Evolutionary conservation across 139 green algal genomes (phyloP).

Genomic region (Closterium sp.): DNA sequence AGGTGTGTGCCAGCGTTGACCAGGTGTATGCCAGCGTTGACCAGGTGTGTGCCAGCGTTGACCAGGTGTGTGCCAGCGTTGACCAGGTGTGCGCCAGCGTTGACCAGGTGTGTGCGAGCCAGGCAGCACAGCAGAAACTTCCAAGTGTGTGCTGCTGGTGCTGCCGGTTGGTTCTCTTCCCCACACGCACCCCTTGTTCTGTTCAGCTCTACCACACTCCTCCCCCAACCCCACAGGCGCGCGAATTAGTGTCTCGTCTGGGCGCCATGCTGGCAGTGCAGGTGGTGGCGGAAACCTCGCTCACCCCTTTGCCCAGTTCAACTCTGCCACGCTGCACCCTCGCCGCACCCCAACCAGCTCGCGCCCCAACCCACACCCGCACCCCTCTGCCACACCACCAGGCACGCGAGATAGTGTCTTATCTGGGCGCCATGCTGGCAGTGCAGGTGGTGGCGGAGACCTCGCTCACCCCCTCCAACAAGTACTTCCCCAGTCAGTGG

Average conservation of each 20-base stretch:
- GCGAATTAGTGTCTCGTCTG: background rate
- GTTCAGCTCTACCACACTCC: too few relatives aligned
- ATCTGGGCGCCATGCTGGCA: conserved; percentile 15
- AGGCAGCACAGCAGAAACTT: too few relatives aligned
- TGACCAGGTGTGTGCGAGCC: background rate
- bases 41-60: background rate
- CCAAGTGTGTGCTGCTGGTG: too few relatives aligned
- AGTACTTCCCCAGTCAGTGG: conserved; percentile 27
- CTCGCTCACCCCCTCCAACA: conserved; percentile 13
- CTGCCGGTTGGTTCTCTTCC: too few relatives aligned
- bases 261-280: background rate
- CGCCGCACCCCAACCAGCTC: too few relatives aligned
- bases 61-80: background rate
- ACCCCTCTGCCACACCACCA: background rate
- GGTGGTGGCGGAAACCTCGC: background rate
- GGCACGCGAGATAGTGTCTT: background rate
- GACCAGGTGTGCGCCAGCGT: too few relatives aligned
- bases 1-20: background rate
- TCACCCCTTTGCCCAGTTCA: background rate
- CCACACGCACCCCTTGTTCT: too few relatives aligned
- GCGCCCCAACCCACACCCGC: too few relatives aligned
- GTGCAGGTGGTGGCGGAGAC: conserved; percentile 18
- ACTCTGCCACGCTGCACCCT: too few relatives aligned
- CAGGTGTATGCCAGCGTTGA: background rate
- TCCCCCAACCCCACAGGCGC: background rate